These are phyloP conservation scores for Diaporthe sp. DNA, from an alignment of 2,329 filamentous ascomycete species.

Conservation along the genomic window DNA sequence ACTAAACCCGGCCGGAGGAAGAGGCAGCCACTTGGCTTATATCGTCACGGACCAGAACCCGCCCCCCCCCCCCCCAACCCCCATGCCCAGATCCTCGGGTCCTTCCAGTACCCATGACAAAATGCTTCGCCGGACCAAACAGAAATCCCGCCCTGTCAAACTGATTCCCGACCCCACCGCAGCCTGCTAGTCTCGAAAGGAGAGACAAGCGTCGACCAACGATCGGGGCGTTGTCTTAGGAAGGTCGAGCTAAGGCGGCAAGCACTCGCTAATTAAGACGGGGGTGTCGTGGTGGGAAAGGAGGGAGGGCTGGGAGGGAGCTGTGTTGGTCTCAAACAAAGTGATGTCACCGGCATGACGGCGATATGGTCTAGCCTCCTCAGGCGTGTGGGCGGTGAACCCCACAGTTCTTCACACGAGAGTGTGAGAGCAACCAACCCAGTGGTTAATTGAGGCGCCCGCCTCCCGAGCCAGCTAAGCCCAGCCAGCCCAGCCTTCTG, in stretches of 20 bases:
- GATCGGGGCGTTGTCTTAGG: background rate
- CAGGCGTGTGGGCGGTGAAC: constrained; percentile 16
- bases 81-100: background rate
- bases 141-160: constrained; percentile 18
- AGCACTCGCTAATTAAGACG: background rate
- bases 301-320: background rate
- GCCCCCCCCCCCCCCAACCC: background rate
- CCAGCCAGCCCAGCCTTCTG: constrained; percentile 10
- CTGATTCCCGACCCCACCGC: constrained; percentile 18
- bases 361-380: constrained; percentile 16
- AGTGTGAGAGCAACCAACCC: background rate
- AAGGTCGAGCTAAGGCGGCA: background rate
- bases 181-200: constrained; percentile 2
- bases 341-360: constrained; percentile 32
- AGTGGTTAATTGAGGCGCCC: background rate
- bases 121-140: background rate
- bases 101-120: constrained; percentile 22
- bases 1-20: background rate
- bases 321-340: constrained; percentile 9
- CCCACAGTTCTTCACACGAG: constrained; percentile 23
- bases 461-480: background rate
- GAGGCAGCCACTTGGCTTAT: constrained; percentile 16
- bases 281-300: background rate
- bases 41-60: background rate
- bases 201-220: constrained; percentile 20